A percentile compares a stretch with the other conserved stretches of the same genome.
phyloP scores from a whole-genome alignment of 371 early-diverging fungal genomes.

The Parasitella parasitica region DNA sequence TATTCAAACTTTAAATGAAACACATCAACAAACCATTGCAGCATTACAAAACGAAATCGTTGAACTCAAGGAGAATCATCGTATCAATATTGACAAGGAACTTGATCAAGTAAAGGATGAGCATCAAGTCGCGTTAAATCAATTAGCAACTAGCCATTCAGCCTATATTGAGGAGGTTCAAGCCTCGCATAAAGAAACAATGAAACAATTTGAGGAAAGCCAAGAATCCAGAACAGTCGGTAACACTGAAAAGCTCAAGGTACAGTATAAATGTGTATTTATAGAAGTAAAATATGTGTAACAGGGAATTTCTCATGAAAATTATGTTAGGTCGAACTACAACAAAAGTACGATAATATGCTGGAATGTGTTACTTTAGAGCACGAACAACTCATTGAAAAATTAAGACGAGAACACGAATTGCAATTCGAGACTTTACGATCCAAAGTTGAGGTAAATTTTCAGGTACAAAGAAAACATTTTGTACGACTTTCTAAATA shows the following conservation, averaged over 20 bases:
- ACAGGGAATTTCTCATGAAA: neutral
- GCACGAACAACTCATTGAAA: conserved; percentile 9
- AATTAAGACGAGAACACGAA: conserved; percentile 12
- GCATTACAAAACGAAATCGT: neutral
- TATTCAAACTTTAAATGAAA: conserved; percentile 5
- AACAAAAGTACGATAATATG: conserved; percentile 8
- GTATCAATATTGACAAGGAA: neutral
- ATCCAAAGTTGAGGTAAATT: conserved; percentile 23
- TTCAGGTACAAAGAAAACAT: neutral
- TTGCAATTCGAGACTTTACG: conserved; percentile 16
- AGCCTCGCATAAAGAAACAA: conserved; percentile 19
- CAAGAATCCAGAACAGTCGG: conserved; percentile 15
- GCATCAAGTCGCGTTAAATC: conserved; percentile 16
- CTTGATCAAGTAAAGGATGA: conserved; percentile 9
- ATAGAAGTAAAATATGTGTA: neutral
- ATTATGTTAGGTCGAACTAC: conserved; percentile 14
- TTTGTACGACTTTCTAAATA: neutral
- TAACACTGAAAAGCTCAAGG: conserved; percentile 25
- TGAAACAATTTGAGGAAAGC: conserved; percentile 13
- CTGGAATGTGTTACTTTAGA: neutral
- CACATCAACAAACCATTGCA: neutral
- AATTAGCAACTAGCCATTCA: conserved; percentile 24
- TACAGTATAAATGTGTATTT: neutral
- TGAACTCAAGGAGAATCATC: neutral
- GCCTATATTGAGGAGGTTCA: conserved; percentile 30